Base-by-base conservation (phyloP, 768 basidiomycete genomes). In the Phaeolepiota aurea region DNA sequence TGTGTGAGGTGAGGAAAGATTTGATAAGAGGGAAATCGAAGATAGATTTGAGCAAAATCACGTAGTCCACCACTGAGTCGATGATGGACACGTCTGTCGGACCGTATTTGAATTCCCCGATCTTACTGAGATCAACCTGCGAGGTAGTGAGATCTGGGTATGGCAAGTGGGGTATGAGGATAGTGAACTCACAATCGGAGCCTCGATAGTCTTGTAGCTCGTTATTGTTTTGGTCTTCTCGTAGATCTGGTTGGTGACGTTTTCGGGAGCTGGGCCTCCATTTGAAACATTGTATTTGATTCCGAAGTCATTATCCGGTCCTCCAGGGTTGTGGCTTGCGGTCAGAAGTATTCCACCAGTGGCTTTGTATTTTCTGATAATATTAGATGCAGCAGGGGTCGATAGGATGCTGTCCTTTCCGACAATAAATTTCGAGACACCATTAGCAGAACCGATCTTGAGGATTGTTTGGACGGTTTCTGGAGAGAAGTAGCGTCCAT, bases 231-330 rank as follows among this genome's bases (percentile, higher is more conserved):
- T 94, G 41, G 90, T 91, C 63, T 78, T 82, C 56, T 88, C 90
- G 59, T 74, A 94, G 48, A 99, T 98, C 66, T 81, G 83, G 67
- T 99, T 74, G n/a, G 96, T 99, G 44, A 99, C 82, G 54, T 71
- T 79, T 66, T 99, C 96, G 0, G 96, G 92, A 15, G 96, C 96
- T 14, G 96, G 94, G 2, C 96, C 96, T 45, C 96, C 96, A 52
- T 99, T 99, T 28, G 84, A 82, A 36, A 91, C 86, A 63, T 99
- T 99, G 72, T 96, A 99, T 66, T 99, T 98, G 77, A 99, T 97
- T 36, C 96, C 96, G 59, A 98, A 99, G 63, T 99, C 96, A 53
- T 87, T 85, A 56, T 90, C 76, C n/a, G 96, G 96, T 16, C 96
- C 96, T 41, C 96, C 96, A 13, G 96, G 93, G 63, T 99, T 99